Evolutionary conservation across 768 basidiomycete species (phyloP).

Genomic region (Boletus coccyginus): DNA sequence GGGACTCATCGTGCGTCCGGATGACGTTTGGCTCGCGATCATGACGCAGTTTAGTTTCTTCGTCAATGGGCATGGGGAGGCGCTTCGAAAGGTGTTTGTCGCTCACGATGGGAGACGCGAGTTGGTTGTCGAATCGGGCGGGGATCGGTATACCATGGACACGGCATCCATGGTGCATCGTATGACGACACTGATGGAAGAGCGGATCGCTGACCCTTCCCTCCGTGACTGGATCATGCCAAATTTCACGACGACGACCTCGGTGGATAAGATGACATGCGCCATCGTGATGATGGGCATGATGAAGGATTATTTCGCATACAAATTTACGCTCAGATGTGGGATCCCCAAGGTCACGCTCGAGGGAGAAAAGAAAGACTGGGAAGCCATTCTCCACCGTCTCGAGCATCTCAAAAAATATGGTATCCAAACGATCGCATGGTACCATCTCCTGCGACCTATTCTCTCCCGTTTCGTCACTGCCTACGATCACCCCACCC

Average conservation of each 20-base stretch:
- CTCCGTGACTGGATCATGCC: constrained; percentile 43
- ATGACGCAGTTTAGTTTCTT: constrained; percentile 39
- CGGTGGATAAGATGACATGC: constrained; percentile 35
- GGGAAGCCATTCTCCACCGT: constrained; percentile 33
- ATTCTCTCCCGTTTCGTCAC: too few species aligned
- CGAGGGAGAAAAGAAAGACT: constrained; percentile 40
- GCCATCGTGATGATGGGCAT: constrained; percentile 43
- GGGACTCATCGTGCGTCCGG: constrained; percentile 43
- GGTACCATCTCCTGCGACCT: constrained; percentile 42
- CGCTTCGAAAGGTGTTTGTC: constrained; percentile 32
- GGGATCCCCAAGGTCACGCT: constrained; percentile 47
- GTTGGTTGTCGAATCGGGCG: constrained; percentile 24
- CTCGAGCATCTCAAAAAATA: constrained; percentile 40
- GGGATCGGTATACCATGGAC: constrained; percentile 28
- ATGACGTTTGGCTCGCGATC: constrained; percentile 45
- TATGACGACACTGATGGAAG: constrained; percentile 22
- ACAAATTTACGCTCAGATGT: constrained; percentile 30
- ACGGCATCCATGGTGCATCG: constrained; percentile 28
- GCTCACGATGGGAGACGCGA: constrained; percentile 23
- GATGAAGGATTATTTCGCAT: constrained; percentile 40
- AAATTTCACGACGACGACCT: constrained; percentile 44
- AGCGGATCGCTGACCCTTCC: constrained; percentile 19
- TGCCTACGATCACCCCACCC: constrained; percentile 31
- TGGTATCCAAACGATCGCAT: constrained; percentile 36
- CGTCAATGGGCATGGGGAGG: constrained; percentile 36